A percentile compares a stretch with the other conserved stretches of the same genome.
phyloP scores from a whole-genome alignment of 352 stramenopile species.

The Globisporangium rhizosaccharum region DNA sequence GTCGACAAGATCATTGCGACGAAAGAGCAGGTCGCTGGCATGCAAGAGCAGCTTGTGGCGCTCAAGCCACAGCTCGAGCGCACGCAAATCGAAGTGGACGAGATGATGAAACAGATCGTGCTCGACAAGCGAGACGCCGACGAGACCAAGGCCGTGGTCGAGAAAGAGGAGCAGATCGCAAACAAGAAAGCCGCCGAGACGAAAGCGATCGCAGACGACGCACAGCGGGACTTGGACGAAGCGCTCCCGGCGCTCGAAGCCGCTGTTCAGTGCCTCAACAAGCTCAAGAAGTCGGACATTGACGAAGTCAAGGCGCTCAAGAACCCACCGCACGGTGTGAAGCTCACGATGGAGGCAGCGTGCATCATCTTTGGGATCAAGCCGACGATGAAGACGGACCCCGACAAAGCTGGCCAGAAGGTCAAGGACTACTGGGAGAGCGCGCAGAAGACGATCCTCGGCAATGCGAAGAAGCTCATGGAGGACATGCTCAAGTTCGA shows the following conservation, averaged over 20 bases:
- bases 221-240: conserved; percentile 90
- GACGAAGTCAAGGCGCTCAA: conserved; percentile 90
- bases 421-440: conserved; percentile 89
- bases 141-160: conserved; percentile 87
- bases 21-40: conserved; percentile 88
- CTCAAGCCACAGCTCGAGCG: conserved; percentile 90
- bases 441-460: conserved; percentile 81
- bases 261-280: conserved; percentile 89
- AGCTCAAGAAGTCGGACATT: conserved; percentile 92
- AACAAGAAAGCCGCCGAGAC: conserved; percentile 92
- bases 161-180: conserved; percentile 89
- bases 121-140: conserved; percentile 90
- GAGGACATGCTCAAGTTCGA: conserved; percentile 89
- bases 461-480: conserved; percentile 87
- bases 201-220: conserved; percentile 90
- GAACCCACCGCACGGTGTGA: conserved; percentile 82
- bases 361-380: conserved; percentile 96
- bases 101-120: conserved; percentile 93
- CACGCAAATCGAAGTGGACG: conserved; percentile 90
- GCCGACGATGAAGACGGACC: conserved; percentile 79
- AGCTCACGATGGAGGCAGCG: conserved; percentile 88
- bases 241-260: conserved; percentile 89
- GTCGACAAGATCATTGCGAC: conserved; percentile 92
- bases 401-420: conserved; percentile 89
- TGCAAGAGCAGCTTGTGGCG: conserved; percentile 90